Evolutionary conservation across 768 basidiomycete species (phyloP), one percentile per base, ranked within the genome.

Genomic region (Boletellus emodensis): DNA sequence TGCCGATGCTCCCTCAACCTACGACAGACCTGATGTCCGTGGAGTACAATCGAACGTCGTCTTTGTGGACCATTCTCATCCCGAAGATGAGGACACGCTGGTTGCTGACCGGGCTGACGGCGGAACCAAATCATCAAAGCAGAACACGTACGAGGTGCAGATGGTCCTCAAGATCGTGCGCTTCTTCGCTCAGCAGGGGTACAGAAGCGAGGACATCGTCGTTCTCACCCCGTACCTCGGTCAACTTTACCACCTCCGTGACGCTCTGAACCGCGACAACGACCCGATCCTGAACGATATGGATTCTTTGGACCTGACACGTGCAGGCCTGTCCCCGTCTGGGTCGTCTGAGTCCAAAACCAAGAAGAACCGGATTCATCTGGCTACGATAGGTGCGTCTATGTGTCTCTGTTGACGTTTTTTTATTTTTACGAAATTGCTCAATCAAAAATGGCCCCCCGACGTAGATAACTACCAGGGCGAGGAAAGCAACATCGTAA

Each of bases 401-500:
- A 8, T 30, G 10, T n/a, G n/a, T n/a, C n/a, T 11, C 30, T 30
- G 10, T 30, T 8, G 30, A 30, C 30, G 4, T 8, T 30, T 30
- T 11, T 30, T n/a, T n/a, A n/a, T n/a, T n/a, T n/a, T n/a, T n/a
- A n/a, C n/a, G n/a, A n/a, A n/a, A n/a, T n/a, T n/a, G n/a, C n/a
- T n/a, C n/a, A n/a, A n/a, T n/a, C n/a, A n/a, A n/a, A n/a, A n/a
- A n/a, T n/a, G n/a, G n/a, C n/a, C n/a, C n/a, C n/a, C n/a, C n/a
- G n/a, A n/a, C n/a, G n/a, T n/a, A n/a, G 86, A 88, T 53, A 88
- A 88, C 57, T 88, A 86, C 53, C 85, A 88, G 57, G 85, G 85
- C 9, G 85, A 88, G 57, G 85, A 87, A 61, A 81, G 82, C 35
- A 75, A 87, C 30, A 81, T 88, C 34, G 82, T 88, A 36, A 73